phyloP scores from a whole-genome alignment of 352 stramenopile genomes.

The Globisporangium nunn region DNA sequence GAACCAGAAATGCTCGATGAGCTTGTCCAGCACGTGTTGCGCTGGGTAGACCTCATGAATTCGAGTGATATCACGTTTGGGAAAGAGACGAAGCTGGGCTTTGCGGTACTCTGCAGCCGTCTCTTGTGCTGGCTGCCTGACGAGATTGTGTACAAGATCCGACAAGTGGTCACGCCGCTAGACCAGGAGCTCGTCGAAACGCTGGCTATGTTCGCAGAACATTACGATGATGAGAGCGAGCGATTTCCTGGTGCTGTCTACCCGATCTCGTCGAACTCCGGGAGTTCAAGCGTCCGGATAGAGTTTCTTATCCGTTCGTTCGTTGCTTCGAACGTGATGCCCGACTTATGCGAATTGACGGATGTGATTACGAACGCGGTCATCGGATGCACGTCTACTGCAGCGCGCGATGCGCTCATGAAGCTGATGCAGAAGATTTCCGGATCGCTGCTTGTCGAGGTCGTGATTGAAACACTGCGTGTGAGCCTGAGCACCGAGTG shows the following conservation, averaged over 20 bases:
- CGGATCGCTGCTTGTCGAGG: conserved; percentile 15
- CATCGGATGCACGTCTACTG: conserved; percentile 26
- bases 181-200: background rate
- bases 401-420: conserved; percentile 20
- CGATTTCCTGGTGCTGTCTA: background rate
- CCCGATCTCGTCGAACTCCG: background rate
- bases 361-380: conserved; percentile 25
- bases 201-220: conserved; percentile 6
- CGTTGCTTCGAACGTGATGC: conserved; percentile 7
- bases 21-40: conserved; percentile 31
- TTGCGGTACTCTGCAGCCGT: conserved; percentile 30
- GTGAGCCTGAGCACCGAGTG: conserved; percentile 22
- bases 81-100: conserved; percentile 32
- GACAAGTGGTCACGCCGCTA: conserved; percentile 4
- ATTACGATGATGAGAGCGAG: background rate
- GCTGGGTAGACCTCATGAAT: conserved; percentile 33
- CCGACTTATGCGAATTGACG: conserved; percentile 16
- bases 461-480: conserved; percentile 15
- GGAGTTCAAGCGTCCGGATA: conserved; percentile 8
- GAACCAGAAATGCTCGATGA: conserved; percentile 6
- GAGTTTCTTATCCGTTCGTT: conserved; percentile 15
- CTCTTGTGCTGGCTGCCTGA: conserved; percentile 42
- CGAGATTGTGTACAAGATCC: conserved; percentile 27
- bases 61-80: conserved; percentile 19
- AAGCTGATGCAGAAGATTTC: conserved; percentile 23